phyloP scores from a whole-genome alignment of 768 basidiomycete species.

The Suillus subluteus region DNA sequence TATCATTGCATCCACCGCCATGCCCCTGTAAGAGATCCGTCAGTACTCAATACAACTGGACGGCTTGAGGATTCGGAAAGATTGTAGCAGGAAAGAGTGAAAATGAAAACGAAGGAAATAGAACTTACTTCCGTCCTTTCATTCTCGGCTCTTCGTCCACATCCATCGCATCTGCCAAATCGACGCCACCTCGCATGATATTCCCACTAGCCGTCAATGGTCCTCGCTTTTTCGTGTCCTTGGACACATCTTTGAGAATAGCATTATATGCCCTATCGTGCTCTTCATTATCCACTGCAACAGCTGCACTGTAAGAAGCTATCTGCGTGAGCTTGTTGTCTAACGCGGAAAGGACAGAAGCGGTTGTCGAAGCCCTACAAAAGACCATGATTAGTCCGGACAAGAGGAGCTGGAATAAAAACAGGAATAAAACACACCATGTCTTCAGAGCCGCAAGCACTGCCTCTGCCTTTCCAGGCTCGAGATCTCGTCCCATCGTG shows the following conservation, averaged over 20 bases:
- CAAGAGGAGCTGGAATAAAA: background rate
- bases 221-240: conserved; percentile 52
- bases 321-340: conserved; percentile 69
- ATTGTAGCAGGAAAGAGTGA: background rate
- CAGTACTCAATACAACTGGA: background rate
- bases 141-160: conserved; percentile 59
- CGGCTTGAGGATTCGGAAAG: background rate
- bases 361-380: conserved; percentile 69
- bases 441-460: conserved; percentile 64
- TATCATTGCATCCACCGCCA: conserved; percentile 44
- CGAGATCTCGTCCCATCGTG: conserved; percentile 91
- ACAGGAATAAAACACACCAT: conserved; percentile 51
- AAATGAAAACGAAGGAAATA: background rate
- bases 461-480: conserved; percentile 65
- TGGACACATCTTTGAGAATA: conserved; percentile 62
- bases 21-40: conserved; percentile 25
- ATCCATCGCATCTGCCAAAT: conserved; percentile 55
- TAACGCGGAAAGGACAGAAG: conserved; percentile 69
- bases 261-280: conserved; percentile 59
- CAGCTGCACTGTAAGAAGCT: conserved; percentile 43
- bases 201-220: conserved; percentile 20
- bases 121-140: conserved; percentile 65
- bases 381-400: conserved; percentile 18
- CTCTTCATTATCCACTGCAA: conserved; percentile 48
- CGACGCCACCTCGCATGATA: conserved; percentile 4